Conservation (phyloP, 2,329 filamentous ascomycete genomes). For the Ophiostoma fasciatum region DNA sequence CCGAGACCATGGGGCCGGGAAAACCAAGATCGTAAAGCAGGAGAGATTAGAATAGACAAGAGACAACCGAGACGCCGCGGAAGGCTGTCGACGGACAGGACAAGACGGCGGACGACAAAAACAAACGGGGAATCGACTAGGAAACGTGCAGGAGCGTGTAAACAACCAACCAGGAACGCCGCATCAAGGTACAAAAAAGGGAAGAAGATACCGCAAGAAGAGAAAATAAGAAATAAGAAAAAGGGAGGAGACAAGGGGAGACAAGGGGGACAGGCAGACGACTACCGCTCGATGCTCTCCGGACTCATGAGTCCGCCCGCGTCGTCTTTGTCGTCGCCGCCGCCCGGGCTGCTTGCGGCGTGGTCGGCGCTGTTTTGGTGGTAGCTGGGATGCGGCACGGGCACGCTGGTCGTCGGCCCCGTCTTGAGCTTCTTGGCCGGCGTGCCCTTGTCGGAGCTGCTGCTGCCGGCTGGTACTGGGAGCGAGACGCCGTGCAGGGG, state of each 20-base stretch:
- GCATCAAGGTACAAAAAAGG: too few relatives aligned
- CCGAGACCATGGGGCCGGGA: too few relatives aligned
- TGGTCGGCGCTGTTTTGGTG: constrained; percentile 16
- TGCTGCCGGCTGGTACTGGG: constrained; percentile 19
- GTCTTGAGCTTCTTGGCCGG: constrained; percentile 39
- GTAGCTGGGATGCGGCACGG: constrained; percentile 2
- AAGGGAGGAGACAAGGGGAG: background rate
- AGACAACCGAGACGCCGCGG: too few relatives aligned
- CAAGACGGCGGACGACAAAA: too few relatives aligned
- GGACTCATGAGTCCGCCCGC: constrained; percentile 71
- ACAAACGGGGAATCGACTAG: too few relatives aligned
- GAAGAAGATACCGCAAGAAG: background rate
- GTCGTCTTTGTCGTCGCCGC: constrained; percentile 50
- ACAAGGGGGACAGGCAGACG: background rate
- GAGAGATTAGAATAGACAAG: too few relatives aligned
- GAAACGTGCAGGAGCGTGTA: too few relatives aligned
- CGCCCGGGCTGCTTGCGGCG: constrained; percentile 44
- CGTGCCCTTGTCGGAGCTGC: constrained; percentile 21
- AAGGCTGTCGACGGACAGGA: too few relatives aligned
- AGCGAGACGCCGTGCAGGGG: too few relatives aligned
- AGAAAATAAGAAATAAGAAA: background rate
- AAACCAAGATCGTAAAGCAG: too few relatives aligned
- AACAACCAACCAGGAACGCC: too few relatives aligned
- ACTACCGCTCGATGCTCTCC: constrained; percentile 42
- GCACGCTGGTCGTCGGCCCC: constrained; percentile 10